phyloP scores from a whole-genome alignment of 352 stramenopile species.

The Aphanomyces cochlioides region DNA sequence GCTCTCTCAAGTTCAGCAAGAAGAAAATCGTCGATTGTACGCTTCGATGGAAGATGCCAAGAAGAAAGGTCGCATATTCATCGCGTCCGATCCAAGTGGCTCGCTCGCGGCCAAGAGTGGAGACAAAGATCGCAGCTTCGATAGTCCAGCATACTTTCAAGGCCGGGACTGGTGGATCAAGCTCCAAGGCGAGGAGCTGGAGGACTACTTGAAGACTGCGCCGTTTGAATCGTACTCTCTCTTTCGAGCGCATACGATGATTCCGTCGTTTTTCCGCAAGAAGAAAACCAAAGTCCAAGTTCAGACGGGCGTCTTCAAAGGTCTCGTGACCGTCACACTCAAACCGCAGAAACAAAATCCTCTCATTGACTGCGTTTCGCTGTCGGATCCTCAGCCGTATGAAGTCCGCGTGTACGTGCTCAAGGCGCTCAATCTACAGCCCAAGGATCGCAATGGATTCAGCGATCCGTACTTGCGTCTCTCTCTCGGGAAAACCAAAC shows the following conservation, averaged over 20 bases:
- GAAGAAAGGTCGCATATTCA: slow-evolving; percentile 25
- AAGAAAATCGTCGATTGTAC: slow-evolving; percentile 47
- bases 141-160: slow-evolving; percentile 44
- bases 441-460: slow-evolving; percentile 74
- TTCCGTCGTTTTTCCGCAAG: slow-evolving; percentile 51
- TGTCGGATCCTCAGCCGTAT: slow-evolving; percentile 53
- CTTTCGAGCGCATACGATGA: slow-evolving; percentile 52
- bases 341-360: slow-evolving; percentile 34
- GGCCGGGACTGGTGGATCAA: slow-evolving; percentile 76
- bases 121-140: background rate
- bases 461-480: slow-evolving; percentile 75
- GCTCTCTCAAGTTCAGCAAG: slow-evolving; percentile 41
- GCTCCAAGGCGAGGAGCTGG: slow-evolving; percentile 67
- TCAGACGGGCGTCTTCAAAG: slow-evolving; percentile 76
- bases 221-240: slow-evolving; percentile 77
- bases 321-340: slow-evolving; percentile 59
- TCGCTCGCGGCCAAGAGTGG: background rate
- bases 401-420: slow-evolving; percentile 75
- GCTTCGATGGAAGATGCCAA: slow-evolving; percentile 27
- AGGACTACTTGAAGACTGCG: slow-evolving; percentile 61
- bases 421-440: slow-evolving; percentile 61
- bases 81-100: background rate
- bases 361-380: slow-evolving; percentile 44
- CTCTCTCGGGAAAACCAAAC: slow-evolving; percentile 63
- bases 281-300: slow-evolving; percentile 55